A percentile compares a stretch with the other conserved stretches of the same genome.
These are phyloP conservation scores for Microcera coccophila DNA, from an alignment of 2,329 filamentous ascomycete species.

Conservation along the genomic window DNA sequence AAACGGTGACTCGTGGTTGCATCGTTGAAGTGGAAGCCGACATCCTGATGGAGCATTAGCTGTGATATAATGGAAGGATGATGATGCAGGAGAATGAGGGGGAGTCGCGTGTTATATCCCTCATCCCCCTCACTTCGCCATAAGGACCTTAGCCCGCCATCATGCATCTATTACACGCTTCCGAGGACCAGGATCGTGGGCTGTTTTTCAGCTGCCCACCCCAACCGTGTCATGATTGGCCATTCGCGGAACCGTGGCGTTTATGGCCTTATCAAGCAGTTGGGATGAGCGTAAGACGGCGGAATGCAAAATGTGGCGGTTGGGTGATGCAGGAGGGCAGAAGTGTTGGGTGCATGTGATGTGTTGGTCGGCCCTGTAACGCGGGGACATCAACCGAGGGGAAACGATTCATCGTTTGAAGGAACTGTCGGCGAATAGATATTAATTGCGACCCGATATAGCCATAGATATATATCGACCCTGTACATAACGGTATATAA, in stretches of 20 bases:
- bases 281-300: slow-evolving; percentile 5
- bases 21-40: slow-evolving; percentile 40
- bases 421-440: slow-evolving; percentile 8
- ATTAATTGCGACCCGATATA: slow-evolving; percentile 2
- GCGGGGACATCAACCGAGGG: too few species aligned
- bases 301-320: background rate
- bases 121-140: background rate
- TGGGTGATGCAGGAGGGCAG: too few species aligned
- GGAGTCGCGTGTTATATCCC: background rate
- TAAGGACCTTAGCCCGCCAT: background rate
- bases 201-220: background rate
- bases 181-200: background rate
- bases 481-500: too few species aligned
- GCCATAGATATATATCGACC: slow-evolving; percentile 7
- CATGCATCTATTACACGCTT: background rate
- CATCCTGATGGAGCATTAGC: too few species aligned
- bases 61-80: too few species aligned
- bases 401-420: too few species aligned
- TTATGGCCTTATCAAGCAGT: slow-evolving; percentile 2
- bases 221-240: slow-evolving; percentile 6
- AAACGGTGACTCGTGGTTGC: slow-evolving; percentile 70
- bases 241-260: background rate
- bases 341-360: too few species aligned
- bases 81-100: too few species aligned
- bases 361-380: too few species aligned